phyloP scores from a whole-genome alignment of 2,329 filamentous ascomycete species.

The Corynespora cassiicola region DNA sequence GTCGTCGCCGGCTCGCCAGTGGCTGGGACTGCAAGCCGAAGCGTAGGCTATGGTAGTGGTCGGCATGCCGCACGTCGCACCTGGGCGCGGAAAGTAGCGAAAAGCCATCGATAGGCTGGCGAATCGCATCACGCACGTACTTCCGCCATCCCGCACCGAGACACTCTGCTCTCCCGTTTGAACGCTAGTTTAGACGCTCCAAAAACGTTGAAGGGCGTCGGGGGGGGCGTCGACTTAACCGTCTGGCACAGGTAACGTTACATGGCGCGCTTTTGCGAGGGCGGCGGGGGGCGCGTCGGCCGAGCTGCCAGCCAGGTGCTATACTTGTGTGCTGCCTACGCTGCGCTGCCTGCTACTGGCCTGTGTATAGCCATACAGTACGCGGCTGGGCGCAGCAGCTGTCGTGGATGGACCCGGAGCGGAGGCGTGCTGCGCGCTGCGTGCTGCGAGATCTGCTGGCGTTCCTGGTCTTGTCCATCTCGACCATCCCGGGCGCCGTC shows the following conservation, averaged over 20 bases:
- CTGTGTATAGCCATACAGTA: not conserved
- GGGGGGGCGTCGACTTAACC: not conserved
- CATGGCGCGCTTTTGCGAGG: no score
- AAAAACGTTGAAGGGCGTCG: not conserved
- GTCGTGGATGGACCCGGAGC: not conserved
- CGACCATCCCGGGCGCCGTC: no score
- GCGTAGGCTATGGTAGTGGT: not conserved
- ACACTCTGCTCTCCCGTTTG: not conserved
- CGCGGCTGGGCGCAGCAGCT: not conserved
- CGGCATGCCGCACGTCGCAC: no score
- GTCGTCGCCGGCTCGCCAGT: not conserved
- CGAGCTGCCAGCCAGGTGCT: no score
- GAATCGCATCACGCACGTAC: slow-evolving; percentile 1
- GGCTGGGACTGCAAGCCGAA: not conserved
- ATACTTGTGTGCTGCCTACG: not conserved
- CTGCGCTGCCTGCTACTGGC: not conserved
- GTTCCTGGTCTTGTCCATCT: no score
- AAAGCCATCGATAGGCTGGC: no score
- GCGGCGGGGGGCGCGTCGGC: no score
- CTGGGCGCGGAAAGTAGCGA: no score
- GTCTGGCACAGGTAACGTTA: slow-evolving; percentile 6
- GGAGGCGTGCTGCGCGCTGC: no score
- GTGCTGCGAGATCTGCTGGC: no score
- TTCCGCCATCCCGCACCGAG: not conserved
- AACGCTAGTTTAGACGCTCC: no score